Percentiles rank a stretch among this genome's conserved stretches.
Evolutionary conservation across 768 basidiomycete genomes (phyloP).

Genomic region (Amanita rimosa): DNA sequence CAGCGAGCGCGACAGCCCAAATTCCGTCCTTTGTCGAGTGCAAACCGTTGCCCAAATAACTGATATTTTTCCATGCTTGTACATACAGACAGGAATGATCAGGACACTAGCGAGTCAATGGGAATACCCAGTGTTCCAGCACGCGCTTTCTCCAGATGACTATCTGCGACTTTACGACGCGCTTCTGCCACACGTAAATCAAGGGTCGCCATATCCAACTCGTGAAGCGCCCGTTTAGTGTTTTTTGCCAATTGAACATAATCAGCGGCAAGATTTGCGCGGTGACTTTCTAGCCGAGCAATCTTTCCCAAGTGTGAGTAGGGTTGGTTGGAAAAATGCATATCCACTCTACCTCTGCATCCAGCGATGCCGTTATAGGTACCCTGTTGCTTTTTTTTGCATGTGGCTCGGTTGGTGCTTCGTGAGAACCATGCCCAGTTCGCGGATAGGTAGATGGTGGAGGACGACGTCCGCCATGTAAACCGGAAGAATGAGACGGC

Average conservation of each 20-base stretch:
- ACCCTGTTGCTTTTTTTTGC: conserved; percentile 1
- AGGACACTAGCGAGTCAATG: conserved; percentile 6
- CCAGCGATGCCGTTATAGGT: conserved; percentile 9
- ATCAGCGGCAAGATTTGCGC: conserved; percentile 26
- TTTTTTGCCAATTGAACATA: conserved; percentile 26
- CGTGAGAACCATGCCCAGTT: background rate
- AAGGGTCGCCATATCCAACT: conserved; percentile 46
- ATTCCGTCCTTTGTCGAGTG: conserved; percentile 56
- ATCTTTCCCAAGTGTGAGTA: conserved; percentile 13
- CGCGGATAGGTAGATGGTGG: background rate
- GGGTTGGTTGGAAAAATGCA: background rate
- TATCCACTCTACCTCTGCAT: conserved; percentile 11
- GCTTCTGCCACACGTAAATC: conserved; percentile 50
- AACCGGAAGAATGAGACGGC: conserved; percentile 8
- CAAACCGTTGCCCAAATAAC: conserved; percentile 43
- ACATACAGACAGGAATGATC: background rate
- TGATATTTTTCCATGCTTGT: background rate
- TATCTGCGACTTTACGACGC: conserved; percentile 45
- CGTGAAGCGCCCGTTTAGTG: conserved; percentile 42
- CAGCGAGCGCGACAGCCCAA: conserved; percentile 42
- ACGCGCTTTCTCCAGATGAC: conserved; percentile 51
- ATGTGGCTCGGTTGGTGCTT: background rate
- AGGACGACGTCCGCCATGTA: conserved; percentile 12
- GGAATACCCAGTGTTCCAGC: conserved; percentile 54
- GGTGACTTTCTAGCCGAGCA: conserved; percentile 24